Base-by-base conservation (phyloP, 345 rosid genomes). In the Barbarea vulgaris region DNA sequence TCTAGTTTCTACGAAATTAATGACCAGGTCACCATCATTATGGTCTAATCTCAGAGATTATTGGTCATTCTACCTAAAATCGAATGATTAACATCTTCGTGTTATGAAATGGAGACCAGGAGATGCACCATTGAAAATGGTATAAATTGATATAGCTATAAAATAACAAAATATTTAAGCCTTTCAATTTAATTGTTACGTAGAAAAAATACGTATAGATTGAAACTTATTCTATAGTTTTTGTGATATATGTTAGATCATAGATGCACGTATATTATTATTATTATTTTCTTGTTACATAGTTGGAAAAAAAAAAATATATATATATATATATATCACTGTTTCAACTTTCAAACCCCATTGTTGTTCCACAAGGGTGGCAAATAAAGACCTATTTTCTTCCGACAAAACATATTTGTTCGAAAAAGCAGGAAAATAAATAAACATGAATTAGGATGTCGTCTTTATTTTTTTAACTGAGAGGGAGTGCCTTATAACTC, bases 311-410 rank as follows among this genome's bases (percentile, higher is more conserved):
- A 64, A 34, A 53, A 11, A 15, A n/a, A n/a, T n/a, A n/a, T n/a
- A n/a, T n/a, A n/a, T n/a, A n/a, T n/a, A n/a, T n/a, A n/a, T n/a
- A n/a, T n/a, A 8, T 7, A 54, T 37, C 62, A 28, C 42, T 69
- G 64, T 69, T 69, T n/a, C 14, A 24, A n/a, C n/a, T n/a, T n/a
- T n/a, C n/a, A 42, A 55, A 69, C 54, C 54, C 9, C 42, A 42
- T 42, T 69, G 21, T 69, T 56, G 55, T 28, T 56, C 74, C 64
- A 69, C 52, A n/a, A 42, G 44, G 64, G 73, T 69, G 55, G 53
- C 73, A 56, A 21, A 56, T 4, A 8, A 24, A 22, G 2, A 28
- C 41, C 14, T 56, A 14, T 39, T 2, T 55, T 27, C 50, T 41
- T n/a, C 64, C 42, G 54, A 69, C 74, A 69, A 69, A 55, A 28